A percentile compares a stretch with the other conserved stretches of the same genome.
These are phyloP conservation scores for Cairneyella variabilis DNA, from an alignment of 495 filamentous ascomycete species.

Conservation along the genomic window DNA sequence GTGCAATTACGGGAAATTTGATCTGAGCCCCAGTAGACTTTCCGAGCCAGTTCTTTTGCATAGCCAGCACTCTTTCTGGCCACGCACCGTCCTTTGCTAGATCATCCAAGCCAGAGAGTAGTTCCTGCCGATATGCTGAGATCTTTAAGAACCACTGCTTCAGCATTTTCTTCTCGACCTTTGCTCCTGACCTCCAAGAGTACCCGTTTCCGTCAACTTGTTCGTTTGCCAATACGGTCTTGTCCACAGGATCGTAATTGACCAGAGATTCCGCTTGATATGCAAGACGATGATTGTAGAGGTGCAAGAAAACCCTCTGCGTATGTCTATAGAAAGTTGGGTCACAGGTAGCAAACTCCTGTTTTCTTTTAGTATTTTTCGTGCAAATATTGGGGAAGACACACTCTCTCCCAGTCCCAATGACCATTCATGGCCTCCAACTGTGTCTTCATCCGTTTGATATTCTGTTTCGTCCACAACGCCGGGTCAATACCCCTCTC, in stretches of 20 bases:
- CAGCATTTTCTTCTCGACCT: conserved; percentile 73
- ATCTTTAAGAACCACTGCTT: conserved; percentile 92
- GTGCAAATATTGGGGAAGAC: conserved; percentile 26
- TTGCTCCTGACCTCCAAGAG: conserved; percentile 85
- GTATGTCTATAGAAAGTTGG: conserved; percentile 87
- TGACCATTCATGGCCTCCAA: conserved; percentile 67
- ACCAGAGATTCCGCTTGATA: conserved; percentile 77
- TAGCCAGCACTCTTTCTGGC: conserved; percentile 76
- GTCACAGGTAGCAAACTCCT: conserved; percentile 82
- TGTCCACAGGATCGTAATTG: conserved; percentile 87
- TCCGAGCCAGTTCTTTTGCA: conserved; percentile 90
- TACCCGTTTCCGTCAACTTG: conserved; percentile 80
- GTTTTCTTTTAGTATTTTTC: conserved; percentile 2
- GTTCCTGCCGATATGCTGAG: conserved; percentile 68
- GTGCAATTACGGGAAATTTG: conserved; percentile 56
- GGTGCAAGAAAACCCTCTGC: conserved; percentile 74
- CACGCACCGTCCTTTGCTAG: conserved; percentile 60
- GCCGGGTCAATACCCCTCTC: conserved; percentile 76
- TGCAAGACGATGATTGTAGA: conserved; percentile 67
- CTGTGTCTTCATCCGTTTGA: conserved; percentile 79
- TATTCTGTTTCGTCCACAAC: conserved; percentile 76
- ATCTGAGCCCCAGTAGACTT: conserved; percentile 69
- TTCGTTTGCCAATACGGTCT: conserved; percentile 87
- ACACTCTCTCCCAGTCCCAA: conserved; percentile 74
- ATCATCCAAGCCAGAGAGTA: conserved; percentile 67